A percentile compares a stretch with the other conserved stretches of the same genome.
These are phyloP conservation scores for Euphorbia celastroides DNA, from an alignment of 441 rosid species.

Conservation along the genomic window DNA sequence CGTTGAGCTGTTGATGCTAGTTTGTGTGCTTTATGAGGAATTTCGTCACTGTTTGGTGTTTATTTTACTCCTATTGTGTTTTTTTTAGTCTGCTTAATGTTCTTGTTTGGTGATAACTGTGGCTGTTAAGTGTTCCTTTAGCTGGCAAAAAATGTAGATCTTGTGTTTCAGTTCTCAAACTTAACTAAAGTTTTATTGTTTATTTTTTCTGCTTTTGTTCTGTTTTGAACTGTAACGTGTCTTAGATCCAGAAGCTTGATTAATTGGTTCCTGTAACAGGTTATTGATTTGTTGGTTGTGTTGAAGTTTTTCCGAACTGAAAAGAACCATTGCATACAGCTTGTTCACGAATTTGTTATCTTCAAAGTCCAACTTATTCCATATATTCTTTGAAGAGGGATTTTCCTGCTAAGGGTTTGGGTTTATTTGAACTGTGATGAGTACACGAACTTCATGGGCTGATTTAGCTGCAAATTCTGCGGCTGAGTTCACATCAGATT, in stretches of 20 bases:
- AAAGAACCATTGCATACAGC: background rate
- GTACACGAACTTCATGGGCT: constrained; percentile 76
- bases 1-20: background rate
- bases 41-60: background rate
- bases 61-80: background rate
- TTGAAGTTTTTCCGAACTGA: background rate
- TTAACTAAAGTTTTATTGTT: background rate
- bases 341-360: background rate
- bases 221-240: background rate
- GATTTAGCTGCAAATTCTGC: constrained; percentile 74
- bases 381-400: background rate
- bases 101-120: background rate
- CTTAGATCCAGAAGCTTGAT: constrained; percentile 10
- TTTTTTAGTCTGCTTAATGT: background rate
- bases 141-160: background rate
- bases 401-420: constrained; percentile 16
- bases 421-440: constrained; percentile 32
- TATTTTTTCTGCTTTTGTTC: background rate
- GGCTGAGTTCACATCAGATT: constrained; percentile 41
- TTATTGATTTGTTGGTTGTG: background rate
- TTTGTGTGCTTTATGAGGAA: background rate
- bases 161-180: background rate
- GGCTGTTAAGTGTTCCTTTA: background rate
- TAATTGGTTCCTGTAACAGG: constrained; percentile 1
- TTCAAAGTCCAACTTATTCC: constrained; percentile 3